Percentiles rank a stretch among this genome's conserved stretches.
phyloP scores from a whole-genome alignment of 768 basidiomycete species.

The Mycena capillaripes region DNA sequence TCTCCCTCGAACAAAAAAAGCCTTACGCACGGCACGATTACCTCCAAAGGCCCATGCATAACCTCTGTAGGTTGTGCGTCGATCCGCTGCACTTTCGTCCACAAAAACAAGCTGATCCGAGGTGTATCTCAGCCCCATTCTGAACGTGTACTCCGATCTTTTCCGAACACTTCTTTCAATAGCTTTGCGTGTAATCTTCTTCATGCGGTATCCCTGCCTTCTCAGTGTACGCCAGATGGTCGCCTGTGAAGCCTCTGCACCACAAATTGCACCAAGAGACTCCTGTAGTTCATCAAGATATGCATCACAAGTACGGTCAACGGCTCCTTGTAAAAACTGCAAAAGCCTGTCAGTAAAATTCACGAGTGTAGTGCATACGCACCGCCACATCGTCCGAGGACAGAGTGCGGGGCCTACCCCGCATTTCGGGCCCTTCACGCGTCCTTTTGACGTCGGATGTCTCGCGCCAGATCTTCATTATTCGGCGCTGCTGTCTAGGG shows the following conservation, averaged over 20 bases:
- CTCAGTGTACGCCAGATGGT: conserved; percentile 30
- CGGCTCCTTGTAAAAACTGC: conserved; percentile 2
- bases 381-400: conserved; percentile 2
- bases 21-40: conserved; percentile 33
- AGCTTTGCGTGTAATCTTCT: conserved; percentile 35
- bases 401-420: neutral
- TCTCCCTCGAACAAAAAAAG: conserved; percentile 38
- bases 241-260: conserved; percentile 5
- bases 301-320: conserved; percentile 9
- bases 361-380: neutral
- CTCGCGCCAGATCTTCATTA: conserved; percentile 7
- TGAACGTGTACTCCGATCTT: conserved; percentile 23
- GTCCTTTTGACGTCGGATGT: neutral
- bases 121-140: conserved; percentile 32
- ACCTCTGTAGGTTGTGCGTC: conserved; percentile 39
- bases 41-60: conserved; percentile 46
- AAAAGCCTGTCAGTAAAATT: no score
- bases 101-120: conserved; percentile 48
- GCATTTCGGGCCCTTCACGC: neutral
- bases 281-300: conserved; percentile 36
- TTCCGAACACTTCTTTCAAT: conserved; percentile 37
- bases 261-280: conserved; percentile 12
- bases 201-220: conserved; percentile 24
- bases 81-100: conserved; percentile 48
- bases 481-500: conserved; percentile 6